phyloP scores from a whole-genome alignment of 495 filamentous ascomycete species.

The Physcia stellaris region DNA sequence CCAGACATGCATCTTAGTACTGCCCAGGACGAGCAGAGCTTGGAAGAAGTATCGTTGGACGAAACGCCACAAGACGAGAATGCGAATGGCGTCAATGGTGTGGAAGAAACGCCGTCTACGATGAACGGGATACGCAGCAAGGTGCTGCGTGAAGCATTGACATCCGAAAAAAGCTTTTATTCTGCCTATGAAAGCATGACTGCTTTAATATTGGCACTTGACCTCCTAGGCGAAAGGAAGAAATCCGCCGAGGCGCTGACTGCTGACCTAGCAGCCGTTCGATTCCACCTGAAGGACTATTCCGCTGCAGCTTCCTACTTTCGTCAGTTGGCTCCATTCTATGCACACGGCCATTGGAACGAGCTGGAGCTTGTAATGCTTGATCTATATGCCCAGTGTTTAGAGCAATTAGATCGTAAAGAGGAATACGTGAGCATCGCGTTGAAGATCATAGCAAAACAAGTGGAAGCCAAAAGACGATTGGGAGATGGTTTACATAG shows the following conservation, averaged over 20 bases:
- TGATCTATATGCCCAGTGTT: slow-evolving; percentile 70
- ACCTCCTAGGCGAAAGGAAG: slow-evolving; percentile 56
- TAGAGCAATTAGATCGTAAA: slow-evolving; percentile 58
- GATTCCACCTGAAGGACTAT: slow-evolving; percentile 60
- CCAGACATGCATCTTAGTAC: slow-evolving; percentile 5
- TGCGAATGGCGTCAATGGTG: too few relatives aligned
- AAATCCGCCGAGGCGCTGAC: slow-evolving; percentile 65
- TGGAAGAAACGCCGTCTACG: too few relatives aligned
- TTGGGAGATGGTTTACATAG: too few relatives aligned
- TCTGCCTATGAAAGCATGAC: slow-evolving; percentile 21
- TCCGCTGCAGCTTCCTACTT: slow-evolving; percentile 65
- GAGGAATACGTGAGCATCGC: slow-evolving; percentile 71
- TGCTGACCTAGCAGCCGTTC: slow-evolving; percentile 75
- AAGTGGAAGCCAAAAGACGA: slow-evolving; percentile 29
- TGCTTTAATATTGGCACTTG: slow-evolving; percentile 35
- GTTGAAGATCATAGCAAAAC: slow-evolving; percentile 63
- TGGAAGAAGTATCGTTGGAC: slow-evolving; percentile 30
- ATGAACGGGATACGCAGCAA: slow-evolving; percentile 37
- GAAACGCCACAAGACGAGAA: slow-evolving; percentile 9
- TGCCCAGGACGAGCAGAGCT: slow-evolving; percentile 15
- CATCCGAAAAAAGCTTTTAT: slow-evolving; percentile 33
- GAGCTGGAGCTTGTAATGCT: slow-evolving; percentile 70
- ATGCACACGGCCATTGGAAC: slow-evolving; percentile 67
- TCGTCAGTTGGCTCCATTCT: slow-evolving; percentile 67
- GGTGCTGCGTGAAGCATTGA: slow-evolving; percentile 34